Conservation (phyloP, 2,329 filamentous ascomycete genomes). For the Cercospora berteroae region DNA sequence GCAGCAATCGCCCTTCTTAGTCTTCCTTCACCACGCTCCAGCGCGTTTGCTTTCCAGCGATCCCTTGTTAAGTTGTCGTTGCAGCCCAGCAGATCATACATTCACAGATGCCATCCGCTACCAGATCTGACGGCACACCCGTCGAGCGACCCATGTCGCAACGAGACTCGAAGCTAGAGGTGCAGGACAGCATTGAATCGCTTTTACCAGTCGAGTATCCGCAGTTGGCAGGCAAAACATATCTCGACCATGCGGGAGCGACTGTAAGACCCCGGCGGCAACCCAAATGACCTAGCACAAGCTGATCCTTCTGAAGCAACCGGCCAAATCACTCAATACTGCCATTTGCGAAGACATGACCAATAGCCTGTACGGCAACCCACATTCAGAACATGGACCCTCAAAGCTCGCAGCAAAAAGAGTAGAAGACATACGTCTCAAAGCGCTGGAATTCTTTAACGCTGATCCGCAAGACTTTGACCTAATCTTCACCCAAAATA, state of each 20-base stretch:
- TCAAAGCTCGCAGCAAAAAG: slow-evolving; percentile 72
- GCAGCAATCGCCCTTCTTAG: not conserved
- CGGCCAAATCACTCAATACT: slow-evolving; percentile 69
- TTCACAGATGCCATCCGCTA: slow-evolving; percentile 1
- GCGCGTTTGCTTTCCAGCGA: not conserved
- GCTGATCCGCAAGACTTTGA: slow-evolving; percentile 80
- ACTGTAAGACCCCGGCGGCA: slow-evolving; percentile 47
- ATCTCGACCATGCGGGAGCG: slow-evolving; percentile 89
- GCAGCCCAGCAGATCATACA: not conserved
- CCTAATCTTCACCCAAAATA: slow-evolving; percentile 84
- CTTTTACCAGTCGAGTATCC: slow-evolving; percentile 51
- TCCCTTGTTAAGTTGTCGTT: not conserved
- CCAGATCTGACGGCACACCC: slow-evolving; percentile 11
- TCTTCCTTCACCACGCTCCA: not conserved
- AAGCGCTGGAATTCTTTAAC: slow-evolving; percentile 74
- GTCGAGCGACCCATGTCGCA: slow-evolving; percentile 7
- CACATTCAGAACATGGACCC: slow-evolving; percentile 78
- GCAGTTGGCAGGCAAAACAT: slow-evolving; percentile 44
- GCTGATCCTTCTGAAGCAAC: slow-evolving; percentile 40
- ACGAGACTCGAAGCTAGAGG: slow-evolving; percentile 18
- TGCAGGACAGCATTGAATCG: slow-evolving; percentile 44
- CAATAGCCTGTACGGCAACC: slow-evolving; percentile 78
- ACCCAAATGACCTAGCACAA: not conserved
- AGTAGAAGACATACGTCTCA: slow-evolving; percentile 72
- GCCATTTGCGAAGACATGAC: slow-evolving; percentile 73